phyloP scores from a whole-genome alignment of 768 basidiomycete genomes.

The Tulasnella sp. region DNA sequence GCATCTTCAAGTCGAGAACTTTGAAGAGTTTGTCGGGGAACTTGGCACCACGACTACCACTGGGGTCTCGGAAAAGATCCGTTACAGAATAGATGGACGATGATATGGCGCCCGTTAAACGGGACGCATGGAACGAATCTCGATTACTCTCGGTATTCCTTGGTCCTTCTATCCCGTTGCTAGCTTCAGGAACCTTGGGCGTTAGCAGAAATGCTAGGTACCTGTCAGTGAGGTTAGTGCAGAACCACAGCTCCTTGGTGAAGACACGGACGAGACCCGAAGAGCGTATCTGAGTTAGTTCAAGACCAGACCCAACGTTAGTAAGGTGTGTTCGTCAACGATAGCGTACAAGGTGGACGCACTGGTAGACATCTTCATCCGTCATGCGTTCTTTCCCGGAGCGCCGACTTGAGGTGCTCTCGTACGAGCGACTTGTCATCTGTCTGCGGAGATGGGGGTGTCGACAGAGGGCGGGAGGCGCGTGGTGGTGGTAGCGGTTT shows the following conservation, averaged over 20 bases:
- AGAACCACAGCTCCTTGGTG: neutral
- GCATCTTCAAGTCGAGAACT: conserved; percentile 77
- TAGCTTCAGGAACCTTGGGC: conserved; percentile 29
- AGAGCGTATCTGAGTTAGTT: conserved; percentile 52
- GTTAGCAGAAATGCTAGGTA: conserved; percentile 51
- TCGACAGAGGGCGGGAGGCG: neutral
- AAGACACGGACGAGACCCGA: conserved; percentile 61
- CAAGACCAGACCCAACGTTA: neutral
- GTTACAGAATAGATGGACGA: conserved; percentile 47
- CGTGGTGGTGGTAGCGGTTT: neutral
- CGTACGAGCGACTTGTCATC: conserved; percentile 56
- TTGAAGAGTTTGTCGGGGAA: conserved; percentile 93
- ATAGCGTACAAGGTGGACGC: conserved; percentile 20
- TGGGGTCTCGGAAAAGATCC: conserved; percentile 68
- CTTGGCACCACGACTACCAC: conserved; percentile 68
- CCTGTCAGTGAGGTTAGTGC: conserved; percentile 29
- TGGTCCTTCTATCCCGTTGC: conserved; percentile 35
- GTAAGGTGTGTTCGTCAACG: neutral
- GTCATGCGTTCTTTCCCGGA: conserved; percentile 64
- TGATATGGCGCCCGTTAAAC: conserved; percentile 52
- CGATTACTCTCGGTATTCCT: conserved; percentile 17
- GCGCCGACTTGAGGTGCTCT: conserved; percentile 56
- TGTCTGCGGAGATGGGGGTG: neutral
- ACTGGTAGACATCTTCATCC: conserved; percentile 84
- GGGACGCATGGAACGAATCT: conserved; percentile 43